Evolutionary conservation across 2,329 filamentous ascomycete genomes (phyloP), one percentile per base, ranked within the genome.

Genomic region (Fusarium sarcochroum): DNA sequence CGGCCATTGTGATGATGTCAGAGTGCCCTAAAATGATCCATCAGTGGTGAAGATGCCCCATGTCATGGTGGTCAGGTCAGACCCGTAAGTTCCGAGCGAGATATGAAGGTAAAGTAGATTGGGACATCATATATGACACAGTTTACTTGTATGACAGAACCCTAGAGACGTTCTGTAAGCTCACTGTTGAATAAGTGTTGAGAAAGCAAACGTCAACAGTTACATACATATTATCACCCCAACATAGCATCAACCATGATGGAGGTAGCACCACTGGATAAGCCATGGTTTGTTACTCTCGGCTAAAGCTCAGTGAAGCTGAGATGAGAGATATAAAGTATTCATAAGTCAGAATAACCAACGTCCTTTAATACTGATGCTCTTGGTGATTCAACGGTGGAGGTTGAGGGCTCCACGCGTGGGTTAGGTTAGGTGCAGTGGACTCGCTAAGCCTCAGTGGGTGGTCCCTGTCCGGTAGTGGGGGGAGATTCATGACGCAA

Each of bases 401-500:
- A 58, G 52, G 38, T 45, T 57, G 13, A 23, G 27, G 11, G 27
- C 32, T 15, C n/a, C 30, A 30, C 27, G 10, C 10, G 44, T 20
- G 37, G 35, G 20, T 56, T 10, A 15, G 30, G 25, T 44, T n/a
- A 40, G 23, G 44, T 44, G 20, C 54, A 37, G 42, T 17, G 25
- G 34, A 30, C 14, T 47, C 46, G 50, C 61, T 63, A 52, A 57
- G 30, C 44, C 49, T 50, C 35, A 44, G 47, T 17, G 32, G 63
- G 27, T 47, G 54, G 53, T 48, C 30, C 37, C 53, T 44, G 53
- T 25, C 35, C 18, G 9, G 35, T 66, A 35, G 49, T 35, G 48
- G 55, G 55, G 38, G 46, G 20, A 30, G 15, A 35, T 18, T 23
- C 56, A 69, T 69, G 66, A 69, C 66, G 66, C 66, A 69, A 59